Evolutionary conservation across 2,329 filamentous ascomycete genomes (phyloP).

Genomic region (Keithomyces neogunnii): DNA sequence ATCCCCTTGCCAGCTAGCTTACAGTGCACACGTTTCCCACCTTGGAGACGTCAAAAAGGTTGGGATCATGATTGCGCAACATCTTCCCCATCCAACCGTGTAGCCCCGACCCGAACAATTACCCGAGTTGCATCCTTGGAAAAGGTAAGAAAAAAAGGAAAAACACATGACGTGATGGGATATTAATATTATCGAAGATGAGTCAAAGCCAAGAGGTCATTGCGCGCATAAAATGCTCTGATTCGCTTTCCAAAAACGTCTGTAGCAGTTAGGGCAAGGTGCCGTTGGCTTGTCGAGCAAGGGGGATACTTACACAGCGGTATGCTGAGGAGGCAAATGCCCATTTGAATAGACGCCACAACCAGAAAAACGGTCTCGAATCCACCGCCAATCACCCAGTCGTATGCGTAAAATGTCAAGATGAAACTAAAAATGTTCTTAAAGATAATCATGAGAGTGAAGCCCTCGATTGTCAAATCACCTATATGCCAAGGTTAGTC

Average conservation of each 20-base stretch:
- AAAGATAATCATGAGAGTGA: constrained; percentile 85
- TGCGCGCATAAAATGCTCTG: constrained; percentile 64
- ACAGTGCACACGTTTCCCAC: no score
- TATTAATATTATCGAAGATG: constrained; percentile 16
- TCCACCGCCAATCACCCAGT: constrained; percentile 67
- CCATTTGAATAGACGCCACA: constrained; percentile 69
- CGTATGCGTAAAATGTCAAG: constrained; percentile 74
- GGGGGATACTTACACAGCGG: constrained; percentile 60
- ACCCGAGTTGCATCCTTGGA: no score
- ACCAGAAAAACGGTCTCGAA: constrained; percentile 56
- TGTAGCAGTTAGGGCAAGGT: constrained; percentile 23
- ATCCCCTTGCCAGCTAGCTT: no score
- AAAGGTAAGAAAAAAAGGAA: neutral
- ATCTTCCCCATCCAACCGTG: no score
- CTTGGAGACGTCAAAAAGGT: no score
- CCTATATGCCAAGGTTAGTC: constrained; percentile 31
- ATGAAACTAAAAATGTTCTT: constrained; percentile 91
- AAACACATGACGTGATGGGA: neutral
- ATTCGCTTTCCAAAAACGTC: constrained; percentile 74
- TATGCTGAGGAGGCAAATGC: constrained; percentile 64
- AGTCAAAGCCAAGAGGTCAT: constrained; percentile 53
- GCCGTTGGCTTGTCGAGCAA: neutral
- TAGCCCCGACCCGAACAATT: no score
- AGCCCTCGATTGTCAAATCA: constrained; percentile 76
- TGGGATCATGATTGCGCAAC: no score